A percentile compares a stretch with the other conserved stretches of the same genome.
Conservation (phyloP, 257 asterid species). For the Solanum tarapatanum region DNA sequence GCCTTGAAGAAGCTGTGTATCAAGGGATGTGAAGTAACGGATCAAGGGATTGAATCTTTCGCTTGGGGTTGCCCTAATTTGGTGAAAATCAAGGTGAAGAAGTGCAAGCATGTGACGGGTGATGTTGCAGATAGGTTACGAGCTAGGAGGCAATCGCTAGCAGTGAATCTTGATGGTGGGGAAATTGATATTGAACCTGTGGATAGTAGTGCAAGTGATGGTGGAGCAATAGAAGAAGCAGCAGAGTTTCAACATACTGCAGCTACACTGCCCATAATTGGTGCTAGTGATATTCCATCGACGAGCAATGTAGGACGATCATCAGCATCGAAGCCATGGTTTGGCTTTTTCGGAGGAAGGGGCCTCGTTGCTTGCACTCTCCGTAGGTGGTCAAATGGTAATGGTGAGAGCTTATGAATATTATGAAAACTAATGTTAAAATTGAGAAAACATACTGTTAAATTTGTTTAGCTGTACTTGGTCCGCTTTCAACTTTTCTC, state of each 20-base stretch:
- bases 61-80: slow-evolving; percentile 80
- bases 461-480: slow-evolving; percentile 2
- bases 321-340: slow-evolving; percentile 26
- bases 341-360: slow-evolving; percentile 44
- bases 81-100: slow-evolving; percentile 79
- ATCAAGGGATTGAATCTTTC: slow-evolving; percentile 68
- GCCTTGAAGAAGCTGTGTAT: slow-evolving; percentile 80
- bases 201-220: slow-evolving; percentile 44
- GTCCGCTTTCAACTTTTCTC: not conserved
- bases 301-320: slow-evolving; percentile 22
- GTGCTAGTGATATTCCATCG: slow-evolving; percentile 17
- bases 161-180: slow-evolving; percentile 61
- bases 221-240: slow-evolving; percentile 39
- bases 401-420: slow-evolving; percentile 23
- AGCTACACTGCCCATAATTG: not conserved
- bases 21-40: slow-evolving; percentile 68
- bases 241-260: slow-evolving; percentile 33
- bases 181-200: slow-evolving; percentile 44
- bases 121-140: slow-evolving; percentile 55
- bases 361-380: slow-evolving; percentile 50
- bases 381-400: slow-evolving; percentile 43
- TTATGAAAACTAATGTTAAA: slow-evolving; percentile 4
- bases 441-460: slow-evolving; percentile 4
- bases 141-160: slow-evolving; percentile 46
- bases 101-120: slow-evolving; percentile 61